Evolutionary conservation across 345 rosid species (phyloP).

Genomic region (Eucalyptus pauciflora): DNA sequence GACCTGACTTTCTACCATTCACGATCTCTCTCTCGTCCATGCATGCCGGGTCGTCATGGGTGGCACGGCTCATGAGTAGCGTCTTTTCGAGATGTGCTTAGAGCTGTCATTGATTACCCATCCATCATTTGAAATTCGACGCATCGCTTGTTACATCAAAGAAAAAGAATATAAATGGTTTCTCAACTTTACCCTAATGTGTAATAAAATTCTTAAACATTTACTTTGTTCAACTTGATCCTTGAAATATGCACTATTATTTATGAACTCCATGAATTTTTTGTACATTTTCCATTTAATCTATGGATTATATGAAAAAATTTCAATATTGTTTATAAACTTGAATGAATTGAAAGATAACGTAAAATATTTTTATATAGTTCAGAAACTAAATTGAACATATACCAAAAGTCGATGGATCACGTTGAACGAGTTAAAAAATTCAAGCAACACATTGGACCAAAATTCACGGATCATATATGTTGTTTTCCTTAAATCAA

Average conservation of each 20-base stretch:
- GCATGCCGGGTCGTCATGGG: background rate
- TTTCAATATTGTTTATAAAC: too few species aligned
- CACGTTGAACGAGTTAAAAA: background rate
- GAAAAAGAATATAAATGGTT: too few species aligned
- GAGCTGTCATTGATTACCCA: background rate
- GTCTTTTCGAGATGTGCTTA: background rate
- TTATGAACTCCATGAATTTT: too few species aligned
- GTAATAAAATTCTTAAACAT: accelerated
- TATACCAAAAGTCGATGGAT: accelerated
- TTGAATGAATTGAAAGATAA: too few species aligned
- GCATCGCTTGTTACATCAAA: too few species aligned
- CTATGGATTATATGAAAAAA: too few species aligned
- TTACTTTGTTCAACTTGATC: accelerated
- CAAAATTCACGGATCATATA: too few species aligned
- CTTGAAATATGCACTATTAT: too few species aligned
- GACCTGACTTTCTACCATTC: background rate
- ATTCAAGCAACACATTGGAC: accelerated
- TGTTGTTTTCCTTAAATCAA: background rate
- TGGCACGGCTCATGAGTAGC: background rate
- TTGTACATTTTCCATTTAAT: too few species aligned
- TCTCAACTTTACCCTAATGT: accelerated
- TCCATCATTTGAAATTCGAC: background rate
- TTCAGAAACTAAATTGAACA: too few species aligned
- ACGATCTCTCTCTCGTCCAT: background rate
- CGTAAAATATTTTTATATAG: too few species aligned